phyloP scores from a whole-genome alignment of 2,329 filamentous ascomycete genomes.

The Cercospora sojina region DNA sequence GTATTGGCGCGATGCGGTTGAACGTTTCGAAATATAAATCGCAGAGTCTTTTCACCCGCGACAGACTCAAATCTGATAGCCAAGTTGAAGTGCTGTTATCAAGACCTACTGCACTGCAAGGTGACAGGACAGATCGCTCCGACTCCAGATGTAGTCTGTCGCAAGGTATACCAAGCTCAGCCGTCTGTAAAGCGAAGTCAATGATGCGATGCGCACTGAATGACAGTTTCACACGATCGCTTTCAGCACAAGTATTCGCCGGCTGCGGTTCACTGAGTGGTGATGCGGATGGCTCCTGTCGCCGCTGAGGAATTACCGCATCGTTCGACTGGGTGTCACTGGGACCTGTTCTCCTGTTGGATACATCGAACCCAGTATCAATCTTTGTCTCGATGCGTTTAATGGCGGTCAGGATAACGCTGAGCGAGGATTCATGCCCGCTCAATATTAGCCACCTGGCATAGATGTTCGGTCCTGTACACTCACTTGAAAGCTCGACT shows the following conservation, averaged over 20 bases:
- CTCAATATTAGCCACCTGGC: neutral
- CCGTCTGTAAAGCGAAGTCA: neutral
- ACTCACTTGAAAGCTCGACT: neutral
- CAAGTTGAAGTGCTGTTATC: neutral
- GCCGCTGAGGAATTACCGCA: neutral
- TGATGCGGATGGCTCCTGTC: neutral
- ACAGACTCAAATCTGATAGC: neutral
- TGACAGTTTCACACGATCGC: neutral
- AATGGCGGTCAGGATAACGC: neutral
- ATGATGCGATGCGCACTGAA: neutral
- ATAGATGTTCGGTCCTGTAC: neutral
- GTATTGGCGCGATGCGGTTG: neutral
- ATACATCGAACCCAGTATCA: neutral
- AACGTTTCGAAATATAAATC: neutral
- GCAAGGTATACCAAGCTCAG: neutral
- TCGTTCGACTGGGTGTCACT: neutral
- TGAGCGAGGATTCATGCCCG: neutral
- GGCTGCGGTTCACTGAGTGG: neutral
- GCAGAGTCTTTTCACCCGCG: neutral
- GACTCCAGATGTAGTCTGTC: neutral
- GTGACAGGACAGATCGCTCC: neutral
- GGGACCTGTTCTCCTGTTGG: neutral
- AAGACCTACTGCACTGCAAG: neutral
- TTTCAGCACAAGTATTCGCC: neutral
- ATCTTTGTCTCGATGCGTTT: neutral